These are phyloP conservation scores for Fusarium scirpi DNA, from an alignment of 2,329 filamentous ascomycete species.

Conservation along the genomic window DNA sequence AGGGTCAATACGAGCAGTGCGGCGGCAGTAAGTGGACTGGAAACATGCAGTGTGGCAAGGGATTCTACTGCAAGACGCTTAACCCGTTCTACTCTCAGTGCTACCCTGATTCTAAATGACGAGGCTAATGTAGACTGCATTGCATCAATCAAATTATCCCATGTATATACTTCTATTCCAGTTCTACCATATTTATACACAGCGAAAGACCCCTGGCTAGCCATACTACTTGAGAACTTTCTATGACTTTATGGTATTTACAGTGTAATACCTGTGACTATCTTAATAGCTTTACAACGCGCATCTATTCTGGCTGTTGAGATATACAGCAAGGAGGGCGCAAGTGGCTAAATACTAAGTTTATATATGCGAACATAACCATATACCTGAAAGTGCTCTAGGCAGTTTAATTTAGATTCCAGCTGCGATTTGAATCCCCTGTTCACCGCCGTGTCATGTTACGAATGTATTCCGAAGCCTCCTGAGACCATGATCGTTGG, in stretches of 20 bases:
- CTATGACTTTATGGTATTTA: not conserved
- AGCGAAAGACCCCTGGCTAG: not conserved
- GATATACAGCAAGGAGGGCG: not conserved
- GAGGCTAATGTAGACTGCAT: not conserved
- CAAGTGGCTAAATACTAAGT: not conserved
- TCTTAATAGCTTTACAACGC: not conserved
- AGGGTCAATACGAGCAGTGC: slow-evolving; percentile 12
- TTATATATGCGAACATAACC: not conserved
- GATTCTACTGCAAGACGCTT: slow-evolving; percentile 5
- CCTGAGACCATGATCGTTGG: too few species aligned
- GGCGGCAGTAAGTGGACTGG: slow-evolving; percentile 13
- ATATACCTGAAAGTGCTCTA: too few species aligned
- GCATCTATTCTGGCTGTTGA: not conserved
- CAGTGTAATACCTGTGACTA: not conserved
- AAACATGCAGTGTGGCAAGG: slow-evolving; percentile 13
- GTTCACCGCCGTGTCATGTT: not conserved
- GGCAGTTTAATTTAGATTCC: not conserved
- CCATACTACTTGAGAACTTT: accelerated
- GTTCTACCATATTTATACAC: not conserved
- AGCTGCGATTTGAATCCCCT: not conserved
- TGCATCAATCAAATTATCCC: not conserved
- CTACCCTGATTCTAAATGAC: slow-evolving; percentile 1
- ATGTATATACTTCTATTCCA: not conserved
- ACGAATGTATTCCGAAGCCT: not conserved
- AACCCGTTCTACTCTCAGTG: slow-evolving; percentile 14